Evolutionary conservation across 1,139 yeast species (phyloP).

Genomic region (Yamadazyma spencermartinsiae): DNA sequence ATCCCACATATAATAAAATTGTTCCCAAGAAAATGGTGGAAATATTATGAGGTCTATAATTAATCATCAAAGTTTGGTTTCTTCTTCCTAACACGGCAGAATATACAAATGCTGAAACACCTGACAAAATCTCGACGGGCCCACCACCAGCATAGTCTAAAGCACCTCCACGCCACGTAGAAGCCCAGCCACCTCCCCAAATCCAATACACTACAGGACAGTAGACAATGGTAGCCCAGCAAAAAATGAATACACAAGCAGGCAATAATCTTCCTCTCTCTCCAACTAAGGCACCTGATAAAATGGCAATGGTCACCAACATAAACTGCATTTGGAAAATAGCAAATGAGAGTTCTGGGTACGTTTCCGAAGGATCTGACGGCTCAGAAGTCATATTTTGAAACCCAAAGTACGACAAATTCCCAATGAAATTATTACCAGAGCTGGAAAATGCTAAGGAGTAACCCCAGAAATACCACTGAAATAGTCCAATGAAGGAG

Average conservation of each 20-base stretch:
- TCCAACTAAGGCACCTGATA: constrained; percentile 87
- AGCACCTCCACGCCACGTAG: constrained; percentile 72
- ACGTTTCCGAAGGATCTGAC: constrained; percentile 39
- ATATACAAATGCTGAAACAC: constrained; percentile 86
- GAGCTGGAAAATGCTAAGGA: constrained; percentile 84
- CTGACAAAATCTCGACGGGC: constrained; percentile 90
- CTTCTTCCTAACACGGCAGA: constrained; percentile 82
- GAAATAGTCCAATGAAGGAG: constrained; percentile 76
- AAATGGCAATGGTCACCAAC: constrained; percentile 85
- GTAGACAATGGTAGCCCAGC: constrained; percentile 90
- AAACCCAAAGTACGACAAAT: constrained; percentile 79
- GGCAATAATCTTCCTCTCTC: constrained; percentile 92
- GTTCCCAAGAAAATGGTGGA: constrained; percentile 84
- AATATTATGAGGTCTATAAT: constrained; percentile 93
- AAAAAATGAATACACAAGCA: constrained; percentile 74
- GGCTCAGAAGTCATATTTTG: constrained; percentile 61
- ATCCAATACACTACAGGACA: constrained; percentile 95
- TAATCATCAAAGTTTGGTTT: constrained; percentile 78
- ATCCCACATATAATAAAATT: constrained; percentile 62
- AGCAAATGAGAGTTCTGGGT: constrained; percentile 85
- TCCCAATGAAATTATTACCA: constrained; percentile 81
- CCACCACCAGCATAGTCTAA: constrained; percentile 98
- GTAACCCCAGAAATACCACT: constrained; percentile 99
- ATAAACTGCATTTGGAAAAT: constrained; percentile 89
- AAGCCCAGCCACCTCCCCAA: constrained; percentile 97